These are phyloP conservation scores for Ceriops zippeliana DNA, from an alignment of 345 rosid genomes.

Conservation along the genomic window DNA sequence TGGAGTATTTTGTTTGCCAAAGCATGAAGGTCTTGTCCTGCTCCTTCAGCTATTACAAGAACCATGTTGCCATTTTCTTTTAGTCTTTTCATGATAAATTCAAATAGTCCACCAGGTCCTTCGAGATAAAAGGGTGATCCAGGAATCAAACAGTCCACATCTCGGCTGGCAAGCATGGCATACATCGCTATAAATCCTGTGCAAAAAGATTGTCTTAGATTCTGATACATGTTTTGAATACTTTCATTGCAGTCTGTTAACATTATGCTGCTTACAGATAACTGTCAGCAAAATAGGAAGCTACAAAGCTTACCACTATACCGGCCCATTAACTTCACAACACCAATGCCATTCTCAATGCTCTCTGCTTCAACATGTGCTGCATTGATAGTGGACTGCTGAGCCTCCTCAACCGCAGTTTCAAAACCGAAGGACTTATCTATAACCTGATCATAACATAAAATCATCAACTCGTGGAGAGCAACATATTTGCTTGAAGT, in stretches of 20 bases:
- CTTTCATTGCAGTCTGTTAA: too few relatives aligned
- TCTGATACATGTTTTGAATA: background rate
- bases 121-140: constrained; percentile 67
- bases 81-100: constrained; percentile 39
- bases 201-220: constrained; percentile 4
- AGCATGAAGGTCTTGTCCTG: constrained; percentile 59
- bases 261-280: too few relatives aligned
- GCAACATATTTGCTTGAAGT: background rate
- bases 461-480: background rate
- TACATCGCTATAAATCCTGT: constrained; percentile 65
- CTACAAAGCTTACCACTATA: constrained; percentile 54
- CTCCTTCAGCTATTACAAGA: constrained; percentile 61
- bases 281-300: too few relatives aligned
- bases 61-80: constrained; percentile 63
- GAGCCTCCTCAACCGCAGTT: constrained; percentile 97
- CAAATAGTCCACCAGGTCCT: constrained; percentile 55
- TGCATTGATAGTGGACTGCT: constrained; percentile 86
- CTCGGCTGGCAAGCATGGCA: constrained; percentile 64
- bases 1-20: constrained; percentile 52
- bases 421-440: constrained; percentile 92
- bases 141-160: constrained; percentile 64
- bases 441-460: constrained; percentile 42
- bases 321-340: constrained; percentile 93
- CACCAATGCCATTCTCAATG: constrained; percentile 69
- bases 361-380: constrained; percentile 93